Evolutionary conservation across 2,329 filamentous ascomycete species (phyloP), one percentile per base, ranked within the genome.

Genomic region (Huntiella bhutanensis): DNA sequence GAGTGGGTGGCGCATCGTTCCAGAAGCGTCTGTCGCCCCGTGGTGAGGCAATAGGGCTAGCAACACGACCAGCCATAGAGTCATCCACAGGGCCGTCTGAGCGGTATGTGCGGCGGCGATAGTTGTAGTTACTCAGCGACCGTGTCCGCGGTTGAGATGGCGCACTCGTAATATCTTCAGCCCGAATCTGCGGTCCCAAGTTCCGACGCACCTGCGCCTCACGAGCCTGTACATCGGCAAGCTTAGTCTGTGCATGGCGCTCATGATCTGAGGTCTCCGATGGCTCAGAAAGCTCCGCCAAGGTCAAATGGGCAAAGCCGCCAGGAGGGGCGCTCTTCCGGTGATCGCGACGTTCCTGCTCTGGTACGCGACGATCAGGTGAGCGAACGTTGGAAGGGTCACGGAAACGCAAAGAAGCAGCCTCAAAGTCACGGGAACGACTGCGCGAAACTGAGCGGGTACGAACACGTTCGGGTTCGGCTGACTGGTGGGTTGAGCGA

Each of bases 141-240:
- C 37, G 41, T 16, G 42, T 49, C 13, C 42, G 42, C 8, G 36
- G 47, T 8, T 49, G 41, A 33, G 65, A 62, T 53, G 73, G 71
- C 46, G 59, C 61, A 46, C 70, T 66, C 35, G 65, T 62, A 46
- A 73, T 72, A 55, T 73, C 71, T 33, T 68, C 69, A 3, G 75
- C 56, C 11, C 41, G 33, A 64, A 38, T 43, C 13, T 33, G 41
- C 5, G 47, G 45, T 6, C 41, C 47, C 5, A 37, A 19, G 28
- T 22, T 49, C 15, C 41, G 15, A 5, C 47, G 41, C 16, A 32
- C 43, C n/a, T 19, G 63, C 36, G 58, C 59, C 53, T 71, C 68
- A 16, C 62, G 59, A 41, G 61, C 59, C 34, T 62, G 59, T 41
- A 73, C 64, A 19, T 71, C 66, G 37, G 72, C 67, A 5, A 73